Evolutionary conservation across 116 monocot genomes (phyloP), one percentile per base, ranked within the genome.

Genomic region (Papilionanthe hybrid): DNA sequence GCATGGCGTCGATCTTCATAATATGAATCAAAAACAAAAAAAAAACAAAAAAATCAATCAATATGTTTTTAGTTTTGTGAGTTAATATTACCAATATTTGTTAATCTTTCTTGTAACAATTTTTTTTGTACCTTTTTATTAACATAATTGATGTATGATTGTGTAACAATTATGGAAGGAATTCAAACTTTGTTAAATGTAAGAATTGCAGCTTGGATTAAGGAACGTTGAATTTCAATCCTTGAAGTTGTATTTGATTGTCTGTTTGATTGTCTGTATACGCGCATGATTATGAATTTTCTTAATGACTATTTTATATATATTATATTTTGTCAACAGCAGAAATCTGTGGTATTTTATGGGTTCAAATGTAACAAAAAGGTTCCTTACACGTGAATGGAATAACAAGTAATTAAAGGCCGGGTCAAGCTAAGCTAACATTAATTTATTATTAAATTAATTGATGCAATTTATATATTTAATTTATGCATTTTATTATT

Each of bases 1-100:
- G 69, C 82, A 22, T 82, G 82, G 82, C 47, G 77, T 28, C 75
- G 41, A n/a, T 37, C 73, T 23, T 20, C 42, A 0, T 44, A 4
- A 73, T 69, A 27, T 11, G 25, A 63, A 9, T 65, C 23, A 9
- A 10, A 65, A n/a, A n/a, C n/a, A n/a, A n/a, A n/a, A n/a, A n/a
- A n/a, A n/a, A n/a, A n/a, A n/a, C n/a, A n/a, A n/a, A 25, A 4
- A 8, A 27, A 11, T 25, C 9, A 65, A 65, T 27, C 65, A 27
- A 65, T 25, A 25, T 60, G 23, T 65, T 17, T 23, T 8, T 65
- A 25, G 8, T 25, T 65, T 25, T 65, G 27, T 28, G 27, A 17
- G 27, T 65, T 25, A 37, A 37, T 37, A 9, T 23, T 65, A 65
- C 27, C 22, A 10, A 7, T 65, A 65, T 65, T 23, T 6, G 9